Evolutionary conservation across 2,329 filamentous ascomycete genomes (phyloP), one percentile per base, ranked within the genome.

Genomic region (Dactylellina drechsleri): DNA sequence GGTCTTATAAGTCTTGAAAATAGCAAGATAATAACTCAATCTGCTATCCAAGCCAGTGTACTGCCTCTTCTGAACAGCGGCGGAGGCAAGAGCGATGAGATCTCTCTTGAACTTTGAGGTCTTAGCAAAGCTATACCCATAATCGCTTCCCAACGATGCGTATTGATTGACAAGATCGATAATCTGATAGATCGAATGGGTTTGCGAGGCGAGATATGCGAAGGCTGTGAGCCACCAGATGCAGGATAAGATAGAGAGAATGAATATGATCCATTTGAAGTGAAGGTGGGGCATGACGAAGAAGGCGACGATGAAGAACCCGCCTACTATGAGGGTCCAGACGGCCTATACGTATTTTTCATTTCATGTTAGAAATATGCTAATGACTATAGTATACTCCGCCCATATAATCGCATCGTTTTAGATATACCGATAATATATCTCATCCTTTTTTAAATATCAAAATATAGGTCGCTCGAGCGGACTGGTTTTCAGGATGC

Each of bases 161-260:
- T 75, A 75, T 2, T 7, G 1, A 18, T 75, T 47, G 6, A 75
- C n/a, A 6, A 65, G 18, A n/a, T 75, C 26, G 47, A 75, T 75
- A 3, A 23, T 20, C 2, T 65, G 40, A 36, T 61, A 64, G n/a
- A 66, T 15, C 10, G 68, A 16, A 2, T 16, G 52, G 13, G 71
- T 60, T 23, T 75, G 41, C 20, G 71, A 75, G 15, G 71, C 71
- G 28, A 75, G 64, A 18, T 75, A 75, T 20, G 71, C 71, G 58
- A 75, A 75, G 0, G 71, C 71, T 5, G 47, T 47, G 57, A 75
- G 71, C 71, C 71, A 75, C 56, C 56, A 75, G 52, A 75, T 67
- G 52, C 45, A 68, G 31, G 64, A 58, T 7, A 75, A 8, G 0
- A 60, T 52, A 3, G 71, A 64, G 59, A 75, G 71, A 23, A 64